Evolutionary conservation across 352 stramenopile genomes (phyloP), one percentile per base, ranked within the genome.

Genomic region (Elongisporangium prolatum): DNA sequence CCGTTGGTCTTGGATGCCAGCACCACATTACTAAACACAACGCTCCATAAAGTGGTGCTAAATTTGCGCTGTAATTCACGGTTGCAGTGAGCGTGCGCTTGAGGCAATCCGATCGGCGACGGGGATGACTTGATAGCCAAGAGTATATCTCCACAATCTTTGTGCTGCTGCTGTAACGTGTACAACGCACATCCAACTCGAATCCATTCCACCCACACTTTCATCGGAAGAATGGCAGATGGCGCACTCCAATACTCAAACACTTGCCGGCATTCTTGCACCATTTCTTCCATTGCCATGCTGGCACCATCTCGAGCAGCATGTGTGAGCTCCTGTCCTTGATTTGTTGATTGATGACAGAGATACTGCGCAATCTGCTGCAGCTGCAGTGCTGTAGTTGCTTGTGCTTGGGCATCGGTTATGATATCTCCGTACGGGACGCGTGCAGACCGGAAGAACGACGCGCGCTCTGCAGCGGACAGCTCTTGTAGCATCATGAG

Each of bases 21-120:
- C 28, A 74, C 20, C 4, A 68, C 64, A 9, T 59, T 64, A 18
- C 17, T 52, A 7, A 79, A n/a, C 11, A 64, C 52, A 1, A 52
- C 59, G 34, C 69, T 56, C 67, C 67, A 75, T 14, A 79, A 20
- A 18, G 63, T 25, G 2, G 50, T 25, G 61, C 48, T 62, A 38
- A 67, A 78, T 5, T 52, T 21, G 9, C 50, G 51, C 50, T 79
- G 71, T 6, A 54, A 58, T 13, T 69, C 51, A 50, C 60, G 67
- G 13, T 67, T n/a, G 40, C 58, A 75, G 24, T 68, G 56, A 10
- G 49, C 58, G 5, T 14, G 52, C 6, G 49, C 56, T 21, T 44
- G 34, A 44, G 34, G 34, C 11, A 44, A 44, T 17, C 34, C 34
- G 10, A 44, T 16, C 1, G 34, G 34, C 34, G 6, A 13, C 3